Percentiles rank a stretch among this genome's conserved stretches.
Evolutionary conservation across 768 basidiomycete genomes (phyloP).

Genomic region (Cyclocybe cylindracea): DNA sequence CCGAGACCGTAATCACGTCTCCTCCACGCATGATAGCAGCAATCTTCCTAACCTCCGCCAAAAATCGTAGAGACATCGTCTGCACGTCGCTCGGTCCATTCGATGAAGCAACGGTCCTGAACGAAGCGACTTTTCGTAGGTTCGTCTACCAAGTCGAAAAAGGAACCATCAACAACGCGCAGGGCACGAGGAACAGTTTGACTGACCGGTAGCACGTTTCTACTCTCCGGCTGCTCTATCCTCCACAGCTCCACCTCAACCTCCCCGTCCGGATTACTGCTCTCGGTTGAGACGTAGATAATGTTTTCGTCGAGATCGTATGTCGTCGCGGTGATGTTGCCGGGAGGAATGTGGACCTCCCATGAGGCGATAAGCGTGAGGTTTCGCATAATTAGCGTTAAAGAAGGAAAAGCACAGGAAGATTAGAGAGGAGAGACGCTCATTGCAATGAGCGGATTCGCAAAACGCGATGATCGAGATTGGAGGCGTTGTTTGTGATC

Average conservation of each 20-base stretch:
- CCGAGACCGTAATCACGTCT: slow-evolving; percentile 72
- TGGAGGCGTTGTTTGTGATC: slow-evolving; percentile 20
- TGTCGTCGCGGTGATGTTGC: slow-evolving; percentile 46
- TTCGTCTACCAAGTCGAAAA: slow-evolving; percentile 9
- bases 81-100: slow-evolving; percentile 32
- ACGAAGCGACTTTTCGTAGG: slow-evolving; percentile 34
- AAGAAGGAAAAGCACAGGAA: slow-evolving; percentile 3
- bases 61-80: slow-evolving; percentile 64
- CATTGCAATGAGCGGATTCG: slow-evolving; percentile 4
- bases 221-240: slow-evolving; percentile 23
- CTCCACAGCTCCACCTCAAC: slow-evolving; percentile 64
- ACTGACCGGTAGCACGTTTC: slow-evolving; percentile 17
- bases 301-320: slow-evolving; percentile 67
- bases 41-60: slow-evolving; percentile 71
- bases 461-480: slow-evolving; percentile 14
- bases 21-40: slow-evolving; percentile 73
- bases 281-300: slow-evolving; percentile 60
- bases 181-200: background rate
- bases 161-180: background rate
- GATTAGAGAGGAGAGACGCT: background rate
- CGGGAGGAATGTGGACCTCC: slow-evolving; percentile 15
- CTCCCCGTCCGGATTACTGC: slow-evolving; percentile 42
- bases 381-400: slow-evolving; percentile 50
- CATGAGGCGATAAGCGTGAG: slow-evolving; percentile 43
- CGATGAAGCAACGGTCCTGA: slow-evolving; percentile 34